These are phyloP conservation scores for Diaporthe citrichinensis DNA, from an alignment of 2,329 filamentous ascomycete genomes.

Conservation along the genomic window DNA sequence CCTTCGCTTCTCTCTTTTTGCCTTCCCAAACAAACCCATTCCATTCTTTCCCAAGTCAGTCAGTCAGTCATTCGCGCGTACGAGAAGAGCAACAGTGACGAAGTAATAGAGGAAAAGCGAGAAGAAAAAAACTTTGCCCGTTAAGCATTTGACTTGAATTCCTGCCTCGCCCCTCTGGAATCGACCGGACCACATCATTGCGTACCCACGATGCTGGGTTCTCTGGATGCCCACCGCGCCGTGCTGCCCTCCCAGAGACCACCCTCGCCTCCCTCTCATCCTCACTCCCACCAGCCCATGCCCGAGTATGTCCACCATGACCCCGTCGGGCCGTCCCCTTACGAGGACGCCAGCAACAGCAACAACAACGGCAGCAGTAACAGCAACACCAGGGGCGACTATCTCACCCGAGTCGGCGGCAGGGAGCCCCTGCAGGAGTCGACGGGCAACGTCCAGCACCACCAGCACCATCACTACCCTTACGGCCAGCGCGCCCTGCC, in stretches of 20 bases:
- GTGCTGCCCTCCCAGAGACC: slow-evolving; percentile 66
- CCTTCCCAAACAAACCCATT: slow-evolving; percentile 14
- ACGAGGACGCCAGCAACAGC: slow-evolving; percentile 22
- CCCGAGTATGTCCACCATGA: slow-evolving; percentile 32
- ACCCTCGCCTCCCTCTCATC: slow-evolving; percentile 53
- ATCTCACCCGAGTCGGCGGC: slow-evolving; percentile 30
- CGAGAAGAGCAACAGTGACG: background rate
- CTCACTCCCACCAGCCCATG: slow-evolving; percentile 45
- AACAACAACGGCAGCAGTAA: background rate
- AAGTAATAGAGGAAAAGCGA: background rate
- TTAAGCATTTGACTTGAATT: slow-evolving; percentile 46
- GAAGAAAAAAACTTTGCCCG: background rate
- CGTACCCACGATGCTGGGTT: slow-evolving; percentile 50
- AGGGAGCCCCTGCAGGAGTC: slow-evolving; percentile 66
- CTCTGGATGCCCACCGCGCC: slow-evolving; percentile 59
- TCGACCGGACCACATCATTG: background rate
- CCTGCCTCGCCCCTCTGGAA: slow-evolving; percentile 42
- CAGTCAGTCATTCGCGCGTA: background rate
- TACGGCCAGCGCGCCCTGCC: slow-evolving; percentile 39
- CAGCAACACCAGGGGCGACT: slow-evolving; percentile 4
- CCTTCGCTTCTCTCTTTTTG: slow-evolving; percentile 44
- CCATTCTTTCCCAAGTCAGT: slow-evolving; percentile 17
- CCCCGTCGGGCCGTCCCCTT: slow-evolving; percentile 5
- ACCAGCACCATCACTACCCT: slow-evolving; percentile 49
- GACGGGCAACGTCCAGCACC: slow-evolving; percentile 65